phyloP scores from a whole-genome alignment of 768 basidiomycete genomes.

The Phylloporus sp. region DNA sequence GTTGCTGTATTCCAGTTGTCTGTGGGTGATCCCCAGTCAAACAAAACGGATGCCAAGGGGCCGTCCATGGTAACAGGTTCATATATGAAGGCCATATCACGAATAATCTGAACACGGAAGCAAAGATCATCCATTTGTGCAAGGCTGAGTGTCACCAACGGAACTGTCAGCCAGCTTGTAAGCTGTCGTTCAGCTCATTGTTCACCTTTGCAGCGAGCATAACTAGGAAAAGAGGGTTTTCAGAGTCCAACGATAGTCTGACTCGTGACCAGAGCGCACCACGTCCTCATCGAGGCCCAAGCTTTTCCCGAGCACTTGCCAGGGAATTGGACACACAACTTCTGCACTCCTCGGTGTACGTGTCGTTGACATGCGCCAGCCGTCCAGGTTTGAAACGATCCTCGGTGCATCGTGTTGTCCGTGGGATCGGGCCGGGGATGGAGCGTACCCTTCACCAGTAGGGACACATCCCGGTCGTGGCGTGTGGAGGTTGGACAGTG shows the following conservation, averaged over 20 bases:
- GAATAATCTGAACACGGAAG: slow-evolving; percentile 38
- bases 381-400: slow-evolving; percentile 9
- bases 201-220: slow-evolving; percentile 29
- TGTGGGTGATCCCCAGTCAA: slow-evolving; percentile 46
- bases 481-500: slow-evolving; percentile 9
- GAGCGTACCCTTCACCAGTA: neutral
- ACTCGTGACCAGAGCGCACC: slow-evolving; percentile 28
- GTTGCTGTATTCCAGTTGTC: slow-evolving; percentile 31
- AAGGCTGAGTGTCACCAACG: slow-evolving; percentile 26
- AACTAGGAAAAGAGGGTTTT: slow-evolving; percentile 14
- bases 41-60: slow-evolving; percentile 37
- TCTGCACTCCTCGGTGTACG: slow-evolving; percentile 35
- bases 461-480: slow-evolving; percentile 3
- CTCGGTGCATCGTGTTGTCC: slow-evolving; percentile 6
- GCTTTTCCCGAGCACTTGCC: slow-evolving; percentile 19
- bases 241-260: neutral
- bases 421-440: slow-evolving; percentile 7
- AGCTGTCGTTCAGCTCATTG: slow-evolving; percentile 14
- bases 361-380: slow-evolving; percentile 40
- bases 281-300: slow-evolving; percentile 36
- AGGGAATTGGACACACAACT: slow-evolving; percentile 30
- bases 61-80: slow-evolving; percentile 54
- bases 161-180: neutral
- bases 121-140: slow-evolving; percentile 35
- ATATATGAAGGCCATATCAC: slow-evolving; percentile 44